Percentiles rank a stretch among this genome's conserved stretches.
Evolutionary conservation across 352 stramenopile genomes (phyloP).

Genomic region (Phytopythium ostracodes): DNA sequence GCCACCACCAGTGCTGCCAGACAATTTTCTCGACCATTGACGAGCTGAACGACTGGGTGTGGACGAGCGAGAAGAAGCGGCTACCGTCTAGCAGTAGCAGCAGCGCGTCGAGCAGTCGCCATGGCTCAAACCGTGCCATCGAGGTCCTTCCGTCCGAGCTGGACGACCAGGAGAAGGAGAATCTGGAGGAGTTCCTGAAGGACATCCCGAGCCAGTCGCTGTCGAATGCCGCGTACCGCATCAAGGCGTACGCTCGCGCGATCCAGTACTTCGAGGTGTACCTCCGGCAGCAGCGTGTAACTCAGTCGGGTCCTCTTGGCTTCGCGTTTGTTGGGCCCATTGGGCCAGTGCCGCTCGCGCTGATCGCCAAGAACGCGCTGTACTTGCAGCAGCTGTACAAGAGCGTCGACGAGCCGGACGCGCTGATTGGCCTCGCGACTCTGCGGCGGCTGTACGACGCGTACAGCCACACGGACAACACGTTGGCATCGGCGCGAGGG

Average conservation of each 20-base stretch:
- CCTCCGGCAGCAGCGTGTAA: constrained; percentile 49
- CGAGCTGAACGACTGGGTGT: constrained; percentile 87
- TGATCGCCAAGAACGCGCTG: constrained; percentile 59
- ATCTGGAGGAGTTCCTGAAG: constrained; percentile 74
- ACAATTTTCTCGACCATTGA: constrained; percentile 85
- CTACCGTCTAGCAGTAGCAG: constrained; percentile 50
- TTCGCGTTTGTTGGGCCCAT: constrained; percentile 2
- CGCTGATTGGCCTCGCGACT: constrained; percentile 53
- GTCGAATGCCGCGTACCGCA: constrained; percentile 66
- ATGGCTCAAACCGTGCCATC: constrained; percentile 2
- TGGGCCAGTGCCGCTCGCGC: constrained; percentile 34
- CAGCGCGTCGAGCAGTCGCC: constrained; percentile 16
- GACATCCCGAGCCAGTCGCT: constrained; percentile 58
- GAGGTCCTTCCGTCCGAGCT: constrained; percentile 35
- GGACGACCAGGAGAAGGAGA: constrained; percentile 74
- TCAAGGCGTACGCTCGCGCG: constrained; percentile 64
- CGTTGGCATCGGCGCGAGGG: background rate
- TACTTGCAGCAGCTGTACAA: constrained; percentile 78
- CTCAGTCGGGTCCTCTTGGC: constrained; percentile 1
- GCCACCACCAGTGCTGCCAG: constrained; percentile 82
- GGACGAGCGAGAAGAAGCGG: constrained; percentile 79
- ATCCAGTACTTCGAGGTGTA: constrained; percentile 78
- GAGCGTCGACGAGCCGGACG: constrained; percentile 70
- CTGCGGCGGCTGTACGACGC: constrained; percentile 49
- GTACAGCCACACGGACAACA: constrained; percentile 19